A percentile compares a stretch with the other conserved stretches of the same genome.
phyloP scores from a whole-genome alignment of 1,284 basidiomycete species.

The Coniferiporia weirii region DNA sequence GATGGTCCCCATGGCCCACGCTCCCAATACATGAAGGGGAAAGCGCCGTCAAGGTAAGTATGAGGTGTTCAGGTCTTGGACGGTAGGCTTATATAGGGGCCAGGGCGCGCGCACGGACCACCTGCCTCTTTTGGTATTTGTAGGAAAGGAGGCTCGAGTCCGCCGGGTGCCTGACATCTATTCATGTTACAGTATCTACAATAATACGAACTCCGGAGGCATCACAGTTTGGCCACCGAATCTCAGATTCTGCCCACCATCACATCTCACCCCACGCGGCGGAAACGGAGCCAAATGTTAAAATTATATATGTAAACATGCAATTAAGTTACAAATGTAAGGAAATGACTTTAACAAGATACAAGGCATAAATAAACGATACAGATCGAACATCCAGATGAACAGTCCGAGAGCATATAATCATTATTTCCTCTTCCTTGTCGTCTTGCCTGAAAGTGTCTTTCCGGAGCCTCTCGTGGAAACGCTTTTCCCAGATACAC shows the following conservation, averaged over 20 bases:
- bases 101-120: conserved; percentile 15
- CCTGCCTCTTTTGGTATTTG: not conserved
- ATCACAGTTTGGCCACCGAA: too few relatives aligned
- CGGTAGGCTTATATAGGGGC: not conserved
- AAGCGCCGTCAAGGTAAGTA: conserved; percentile 43
- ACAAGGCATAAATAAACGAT: not conserved
- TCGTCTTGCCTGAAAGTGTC: conserved; percentile 4
- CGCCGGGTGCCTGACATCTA: too few relatives aligned
- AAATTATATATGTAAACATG: too few relatives aligned
- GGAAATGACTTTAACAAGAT: not conserved
- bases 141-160: too few relatives aligned
- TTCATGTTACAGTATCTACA: too few relatives aligned
- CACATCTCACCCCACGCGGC: too few relatives aligned
- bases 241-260: too few relatives aligned
- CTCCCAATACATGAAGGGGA: conserved; percentile 30
- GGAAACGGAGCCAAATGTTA: too few relatives aligned
- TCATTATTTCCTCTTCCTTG: conserved; percentile 7
- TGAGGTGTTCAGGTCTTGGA: conserved; percentile 21
- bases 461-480: not conserved
- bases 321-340: too few relatives aligned
- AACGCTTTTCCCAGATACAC: not conserved
- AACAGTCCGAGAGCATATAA: not conserved
- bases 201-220: too few relatives aligned
- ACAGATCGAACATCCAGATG: not conserved
- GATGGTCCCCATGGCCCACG: conserved; percentile 26